Base-by-base conservation (phyloP, 2,329 filamentous ascomycete species). In the Pyricularia sp. region DNA sequence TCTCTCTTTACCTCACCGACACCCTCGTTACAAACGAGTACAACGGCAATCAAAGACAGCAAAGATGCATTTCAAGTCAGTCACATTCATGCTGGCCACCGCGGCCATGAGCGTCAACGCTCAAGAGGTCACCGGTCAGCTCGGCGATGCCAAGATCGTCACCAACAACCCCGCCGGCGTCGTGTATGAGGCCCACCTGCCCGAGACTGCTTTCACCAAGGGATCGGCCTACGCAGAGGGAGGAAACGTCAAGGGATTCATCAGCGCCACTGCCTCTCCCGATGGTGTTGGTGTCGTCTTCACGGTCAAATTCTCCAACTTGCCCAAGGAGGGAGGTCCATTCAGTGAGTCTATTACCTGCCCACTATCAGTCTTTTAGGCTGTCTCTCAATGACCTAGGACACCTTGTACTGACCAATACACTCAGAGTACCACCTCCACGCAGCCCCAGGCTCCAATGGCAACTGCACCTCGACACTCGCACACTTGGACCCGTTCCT, bases 391-490 rank as follows among this genome's bases (percentile, higher is more conserved):
- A 36, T 5, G 33, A 36, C 33, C 11, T 30, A 2, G 59, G 10
- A 64, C 25, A 28, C 59, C 2, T 26, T 17, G 70, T 69, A 63
- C 68, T 73, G 69, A 74, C 69, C 66, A 73, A 2, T 42, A 20
- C 36, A 10, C 11, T 4, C 69, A 91, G 90, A 82, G 70, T 94
- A 93, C 80, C 91, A 94, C 77, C 81, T 94, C 72, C 92, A 94
- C 78, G 85, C 84, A 67, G 74, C 81, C 23, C 85, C 88, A 5
- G 77, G 76, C 28, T 14, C 33, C 12, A 79, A 88, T 71, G 91
- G 91, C 72, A 92, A 93, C 83, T 94, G 92, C 82, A 90, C 86
- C 67, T 78, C 78, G 4, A 89, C 92, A 1, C 81, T 86, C 4
- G 86, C 81, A 2, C 92, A 94, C 75, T 84, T 93, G 14, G 90